Conservation (phyloP, 148 eudicot genomes). For the Spergularia marina region DNA sequence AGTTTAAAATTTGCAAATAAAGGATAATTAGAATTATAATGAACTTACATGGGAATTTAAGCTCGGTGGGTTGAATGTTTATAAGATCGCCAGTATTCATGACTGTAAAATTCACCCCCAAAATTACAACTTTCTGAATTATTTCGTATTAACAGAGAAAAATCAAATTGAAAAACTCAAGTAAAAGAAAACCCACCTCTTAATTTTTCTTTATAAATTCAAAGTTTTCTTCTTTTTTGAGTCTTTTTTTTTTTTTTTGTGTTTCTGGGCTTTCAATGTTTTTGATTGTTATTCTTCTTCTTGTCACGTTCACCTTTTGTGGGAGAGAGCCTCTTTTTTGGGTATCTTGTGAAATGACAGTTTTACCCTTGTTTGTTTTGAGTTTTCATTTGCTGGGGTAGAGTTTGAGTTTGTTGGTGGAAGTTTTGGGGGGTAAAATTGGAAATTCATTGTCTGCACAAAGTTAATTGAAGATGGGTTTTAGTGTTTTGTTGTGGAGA, state of each 20-base stretch:
- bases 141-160: not conserved
- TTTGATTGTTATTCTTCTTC: slow-evolving; percentile 8
- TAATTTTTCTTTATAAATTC: not conserved
- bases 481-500: not conserved
- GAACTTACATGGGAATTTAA: slow-evolving; percentile 61
- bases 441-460: not conserved
- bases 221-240: not conserved
- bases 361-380: not conserved
- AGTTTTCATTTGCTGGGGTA: not conserved
- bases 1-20: slow-evolving; percentile 2
- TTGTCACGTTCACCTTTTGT: slow-evolving; percentile 29
- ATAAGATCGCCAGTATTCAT: slow-evolving; percentile 68
- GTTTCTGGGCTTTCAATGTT: not conserved
- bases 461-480: not conserved
- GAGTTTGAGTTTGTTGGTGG: too few species aligned
- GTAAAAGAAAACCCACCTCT: not conserved
- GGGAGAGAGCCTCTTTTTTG: slow-evolving; percentile 29
- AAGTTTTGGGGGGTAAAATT: not conserved
- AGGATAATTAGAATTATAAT: slow-evolving; percentile 1
- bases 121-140: not conserved
- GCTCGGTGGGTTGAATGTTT: slow-evolving; percentile 59
- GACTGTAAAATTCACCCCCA: slow-evolving; percentile 17
- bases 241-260: not conserved
- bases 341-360: slow-evolving; percentile 25
- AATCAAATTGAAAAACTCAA: slow-evolving; percentile 8